Percentiles rank a stretch among this genome's conserved stretches.
phyloP scores from a whole-genome alignment of 1,284 basidiomycete genomes.

The Austropuccinia psidii region DNA sequence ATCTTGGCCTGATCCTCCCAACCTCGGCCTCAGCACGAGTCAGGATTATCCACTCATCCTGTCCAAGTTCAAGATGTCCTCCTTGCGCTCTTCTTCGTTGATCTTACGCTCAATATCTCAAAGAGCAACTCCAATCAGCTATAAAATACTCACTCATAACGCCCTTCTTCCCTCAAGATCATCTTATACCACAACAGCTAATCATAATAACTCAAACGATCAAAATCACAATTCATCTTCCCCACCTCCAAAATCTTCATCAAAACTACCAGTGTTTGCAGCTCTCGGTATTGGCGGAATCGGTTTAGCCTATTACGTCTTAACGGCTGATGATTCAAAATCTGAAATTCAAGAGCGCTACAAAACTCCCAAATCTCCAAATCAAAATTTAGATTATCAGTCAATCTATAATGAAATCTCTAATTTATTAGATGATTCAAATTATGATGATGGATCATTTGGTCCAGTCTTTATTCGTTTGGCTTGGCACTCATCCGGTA shows the following conservation, averaged over 20 bases:
- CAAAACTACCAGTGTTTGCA: background rate
- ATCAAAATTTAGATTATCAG: conserved; percentile 22
- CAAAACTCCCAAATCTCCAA: conserved; percentile 20
- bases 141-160: no score
- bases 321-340: background rate
- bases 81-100: no score
- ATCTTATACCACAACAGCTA: no score
- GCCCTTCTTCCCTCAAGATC: no score
- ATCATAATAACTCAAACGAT: no score
- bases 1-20: no score
- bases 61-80: no score
- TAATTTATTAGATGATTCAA: background rate
- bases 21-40: no score
- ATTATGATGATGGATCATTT: conserved; percentile 65
- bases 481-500: conserved; percentile 51
- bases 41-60: no score
- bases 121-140: no score
- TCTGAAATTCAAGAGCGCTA: conserved; percentile 17
- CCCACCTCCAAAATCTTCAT: background rate
- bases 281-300: conserved; percentile 1
- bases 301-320: conserved; percentile 20
- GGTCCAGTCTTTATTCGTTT: conserved; percentile 85
- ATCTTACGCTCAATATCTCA: no score
- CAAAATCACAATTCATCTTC: no score
- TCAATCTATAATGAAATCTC: conserved; percentile 32